Conservation (phyloP, 2,329 filamentous ascomycete species). For the Alternaria novae-zelandiae region DNA sequence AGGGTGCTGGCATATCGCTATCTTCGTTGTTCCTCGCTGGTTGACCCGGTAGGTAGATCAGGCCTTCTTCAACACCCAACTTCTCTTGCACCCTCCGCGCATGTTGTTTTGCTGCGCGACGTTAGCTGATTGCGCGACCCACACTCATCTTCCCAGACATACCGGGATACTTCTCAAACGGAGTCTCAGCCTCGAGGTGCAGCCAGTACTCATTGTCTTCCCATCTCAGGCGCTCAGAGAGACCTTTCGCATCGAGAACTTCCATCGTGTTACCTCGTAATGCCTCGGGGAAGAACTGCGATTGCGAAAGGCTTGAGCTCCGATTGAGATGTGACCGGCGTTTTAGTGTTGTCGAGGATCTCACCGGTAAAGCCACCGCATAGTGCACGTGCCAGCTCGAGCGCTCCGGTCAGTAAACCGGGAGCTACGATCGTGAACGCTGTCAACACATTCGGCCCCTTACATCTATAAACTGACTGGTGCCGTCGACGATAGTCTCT, state of each 20-base stretch:
- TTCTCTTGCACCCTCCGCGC: slow-evolving; percentile 46
- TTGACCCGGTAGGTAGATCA: slow-evolving; percentile 64
- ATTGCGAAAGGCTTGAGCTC: slow-evolving; percentile 11
- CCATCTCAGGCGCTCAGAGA: slow-evolving; percentile 36
- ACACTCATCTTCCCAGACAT: slow-evolving; percentile 2
- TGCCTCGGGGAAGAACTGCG: slow-evolving; percentile 14
- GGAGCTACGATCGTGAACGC: neutral
- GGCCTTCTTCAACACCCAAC: slow-evolving; percentile 46
- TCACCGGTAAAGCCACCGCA: slow-evolving; percentile 22
- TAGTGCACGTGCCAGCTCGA: slow-evolving; percentile 5
- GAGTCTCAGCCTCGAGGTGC: slow-evolving; percentile 40
- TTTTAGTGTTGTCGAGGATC: slow-evolving; percentile 17
- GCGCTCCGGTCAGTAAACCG: slow-evolving; percentile 14
- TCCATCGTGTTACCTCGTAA: slow-evolving; percentile 28
- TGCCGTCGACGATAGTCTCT: neutral
- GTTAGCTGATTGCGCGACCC: slow-evolving; percentile 4
- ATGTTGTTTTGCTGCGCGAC: slow-evolving; percentile 48
- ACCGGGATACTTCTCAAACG: slow-evolving; percentile 51
- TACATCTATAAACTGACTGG: neutral
- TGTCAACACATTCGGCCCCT: slow-evolving; percentile 6
- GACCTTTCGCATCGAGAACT: slow-evolving; percentile 33
- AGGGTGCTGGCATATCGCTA: slow-evolving; percentile 63
- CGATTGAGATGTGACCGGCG: slow-evolving; percentile 11
- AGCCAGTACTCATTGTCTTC: slow-evolving; percentile 44
- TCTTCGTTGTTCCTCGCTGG: slow-evolving; percentile 60